phyloP scores from a whole-genome alignment of 225 moss, liverwort and hornwort species.

The Pseudoscleropodium purum region DNA sequence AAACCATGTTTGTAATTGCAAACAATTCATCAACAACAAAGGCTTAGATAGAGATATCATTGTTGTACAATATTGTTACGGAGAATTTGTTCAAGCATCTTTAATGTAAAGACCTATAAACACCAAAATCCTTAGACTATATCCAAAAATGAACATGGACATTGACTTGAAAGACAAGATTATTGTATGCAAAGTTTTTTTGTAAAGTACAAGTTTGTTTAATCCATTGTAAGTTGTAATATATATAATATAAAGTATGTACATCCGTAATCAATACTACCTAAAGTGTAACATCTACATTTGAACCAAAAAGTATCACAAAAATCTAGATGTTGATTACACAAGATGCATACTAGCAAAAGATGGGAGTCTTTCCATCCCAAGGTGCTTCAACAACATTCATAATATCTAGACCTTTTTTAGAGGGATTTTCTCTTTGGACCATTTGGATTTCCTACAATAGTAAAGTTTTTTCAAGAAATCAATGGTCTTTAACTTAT shows the following conservation, averaged over 20 bases:
- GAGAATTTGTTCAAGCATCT: not conserved
- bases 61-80: too few species aligned
- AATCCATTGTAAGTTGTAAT: not conserved
- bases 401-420: too few species aligned
- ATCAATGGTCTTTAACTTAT: too few species aligned
- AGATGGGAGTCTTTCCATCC: not conserved
- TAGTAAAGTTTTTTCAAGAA: too few species aligned
- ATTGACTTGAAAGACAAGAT: not conserved
- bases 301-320: not conserved
- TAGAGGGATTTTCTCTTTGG: too few species aligned
- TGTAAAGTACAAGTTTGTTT: not conserved
- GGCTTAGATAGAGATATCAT: not conserved
- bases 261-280: accelerated
- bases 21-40: not conserved
- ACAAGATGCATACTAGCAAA: not conserved
- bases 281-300: not conserved
- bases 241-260: not conserved
- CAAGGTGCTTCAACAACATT: too few species aligned
- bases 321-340: not conserved
- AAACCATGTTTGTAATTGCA: too few species aligned
- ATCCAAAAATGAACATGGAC: not conserved
- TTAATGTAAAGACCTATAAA: not conserved
- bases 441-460: too few species aligned
- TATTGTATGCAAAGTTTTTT: not conserved
- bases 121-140: not conserved